These are phyloP conservation scores for Trichoderma sp. DNA, from an alignment of 2,329 filamentous ascomycete genomes.

Conservation along the genomic window DNA sequence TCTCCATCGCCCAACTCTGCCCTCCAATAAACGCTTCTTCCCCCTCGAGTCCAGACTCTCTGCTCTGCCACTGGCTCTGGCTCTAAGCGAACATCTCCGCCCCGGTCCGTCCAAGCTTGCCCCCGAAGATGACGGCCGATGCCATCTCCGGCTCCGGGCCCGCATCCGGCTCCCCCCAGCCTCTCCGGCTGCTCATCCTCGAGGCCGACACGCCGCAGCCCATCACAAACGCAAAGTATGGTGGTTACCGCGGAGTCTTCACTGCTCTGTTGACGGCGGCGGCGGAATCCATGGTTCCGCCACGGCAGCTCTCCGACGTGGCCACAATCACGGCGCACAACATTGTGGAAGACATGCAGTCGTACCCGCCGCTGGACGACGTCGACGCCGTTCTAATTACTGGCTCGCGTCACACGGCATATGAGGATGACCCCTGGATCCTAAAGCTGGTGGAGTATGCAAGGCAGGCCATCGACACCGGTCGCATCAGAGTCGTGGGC, in stretches of 20 bases:
- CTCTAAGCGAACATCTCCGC: not conserved
- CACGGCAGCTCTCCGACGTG: slow-evolving; percentile 41
- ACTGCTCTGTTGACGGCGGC: slow-evolving; percentile 55
- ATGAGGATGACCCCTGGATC: slow-evolving; percentile 46
- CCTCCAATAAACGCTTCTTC: not conserved
- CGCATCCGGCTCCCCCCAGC: slow-evolving; percentile 32
- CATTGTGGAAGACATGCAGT: slow-evolving; percentile 61
- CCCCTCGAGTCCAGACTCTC: not conserved
- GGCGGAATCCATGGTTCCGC: slow-evolving; percentile 46
- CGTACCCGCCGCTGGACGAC: slow-evolving; percentile 70
- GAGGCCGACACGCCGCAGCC: slow-evolving; percentile 80
- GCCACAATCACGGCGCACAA: slow-evolving; percentile 66
- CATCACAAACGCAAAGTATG: slow-evolving; percentile 61
- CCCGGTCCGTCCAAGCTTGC: not conserved
- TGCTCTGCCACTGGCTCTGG: not conserved
- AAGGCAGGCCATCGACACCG: slow-evolving; percentile 31
- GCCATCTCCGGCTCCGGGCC: slow-evolving; percentile 15
- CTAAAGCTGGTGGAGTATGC: slow-evolving; percentile 42
- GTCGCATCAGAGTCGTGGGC: slow-evolving; percentile 60
- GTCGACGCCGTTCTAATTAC: slow-evolving; percentile 83
- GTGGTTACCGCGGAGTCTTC: slow-evolving; percentile 72
- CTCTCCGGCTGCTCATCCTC: slow-evolving; percentile 78
- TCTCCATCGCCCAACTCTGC: not conserved
- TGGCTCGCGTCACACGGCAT: slow-evolving; percentile 61
- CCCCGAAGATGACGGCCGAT: slow-evolving; percentile 12